phyloP scores from a whole-genome alignment of 2,329 filamentous ascomycete species.

The Cladobotryum mycophilum region DNA sequence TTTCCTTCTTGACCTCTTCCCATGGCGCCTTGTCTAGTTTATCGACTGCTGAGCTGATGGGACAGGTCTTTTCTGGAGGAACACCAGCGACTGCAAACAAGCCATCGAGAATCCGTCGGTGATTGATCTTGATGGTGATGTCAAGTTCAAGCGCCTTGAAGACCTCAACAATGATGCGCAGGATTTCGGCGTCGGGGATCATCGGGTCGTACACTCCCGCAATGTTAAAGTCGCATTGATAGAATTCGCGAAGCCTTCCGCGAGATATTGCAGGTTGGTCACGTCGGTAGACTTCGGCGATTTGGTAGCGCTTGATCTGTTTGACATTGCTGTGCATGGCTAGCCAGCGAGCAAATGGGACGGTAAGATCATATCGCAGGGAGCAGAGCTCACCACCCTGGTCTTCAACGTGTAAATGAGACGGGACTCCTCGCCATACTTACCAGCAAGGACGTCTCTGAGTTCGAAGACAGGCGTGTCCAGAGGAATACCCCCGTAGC shows the following conservation, averaged over 20 bases:
- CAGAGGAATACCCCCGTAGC: conserved; percentile 71
- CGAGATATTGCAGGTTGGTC: conserved; percentile 65
- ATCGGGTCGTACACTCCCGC: conserved; percentile 82
- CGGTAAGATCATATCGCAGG: conserved; percentile 79
- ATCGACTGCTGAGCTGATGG: conserved; percentile 89
- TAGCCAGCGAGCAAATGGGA: conserved; percentile 85
- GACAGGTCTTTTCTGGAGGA: conserved; percentile 75
- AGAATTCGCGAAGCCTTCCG: conserved; percentile 91
- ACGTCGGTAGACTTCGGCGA: conserved; percentile 69
- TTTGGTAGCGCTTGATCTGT: conserved; percentile 89
- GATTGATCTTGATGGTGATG: conserved; percentile 87
- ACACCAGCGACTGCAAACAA: conserved; percentile 90
- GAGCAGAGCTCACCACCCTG: conserved; percentile 73
- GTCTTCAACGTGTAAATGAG: conserved; percentile 83
- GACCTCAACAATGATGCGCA: conserved; percentile 78
- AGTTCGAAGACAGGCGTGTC: conserved; percentile 83
- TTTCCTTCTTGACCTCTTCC: conserved; percentile 84
- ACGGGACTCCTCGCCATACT: conserved; percentile 89
- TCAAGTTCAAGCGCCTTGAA: conserved; percentile 75
- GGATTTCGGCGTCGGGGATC: conserved; percentile 85
- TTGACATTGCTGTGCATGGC: conserved; percentile 82
- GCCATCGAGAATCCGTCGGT: conserved; percentile 88
- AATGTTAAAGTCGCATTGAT: conserved; percentile 96
- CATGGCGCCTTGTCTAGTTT: conserved; percentile 92
- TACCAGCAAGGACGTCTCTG: conserved; percentile 77